Evolutionary conservation across 2,329 filamentous ascomycete genomes (phyloP).

Genomic region (Hypoxylon sp.): DNA sequence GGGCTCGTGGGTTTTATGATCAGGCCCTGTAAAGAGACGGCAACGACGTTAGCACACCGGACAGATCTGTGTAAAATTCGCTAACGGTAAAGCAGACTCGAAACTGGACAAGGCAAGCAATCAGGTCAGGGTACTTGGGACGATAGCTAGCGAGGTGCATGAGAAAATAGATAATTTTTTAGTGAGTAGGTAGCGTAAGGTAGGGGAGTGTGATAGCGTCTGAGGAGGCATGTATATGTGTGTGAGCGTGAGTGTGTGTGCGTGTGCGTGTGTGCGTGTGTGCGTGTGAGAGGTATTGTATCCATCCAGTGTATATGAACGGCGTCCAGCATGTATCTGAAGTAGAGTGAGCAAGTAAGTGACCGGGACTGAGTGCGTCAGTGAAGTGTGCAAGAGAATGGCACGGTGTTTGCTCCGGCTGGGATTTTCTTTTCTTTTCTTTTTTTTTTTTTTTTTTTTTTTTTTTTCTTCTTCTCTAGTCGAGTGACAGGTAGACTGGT

Average conservation of each 20-base stretch:
- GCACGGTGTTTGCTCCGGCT: conserved; percentile 38
- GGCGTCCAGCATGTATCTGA: not conserved
- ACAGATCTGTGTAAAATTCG: conserved; percentile 14
- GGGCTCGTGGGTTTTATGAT: conserved; percentile 32
- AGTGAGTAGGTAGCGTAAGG: conserved; percentile 15
- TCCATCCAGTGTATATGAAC: not conserved
- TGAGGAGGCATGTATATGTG: not conserved
- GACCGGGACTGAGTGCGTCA: conserved; percentile 21
- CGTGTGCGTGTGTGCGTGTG: not conserved
- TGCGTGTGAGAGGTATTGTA: no score
- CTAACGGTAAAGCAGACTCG: conserved; percentile 21
- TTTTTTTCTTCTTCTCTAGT: conserved; percentile 32
- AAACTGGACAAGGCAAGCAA: conserved; percentile 5
- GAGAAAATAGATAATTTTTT: not conserved
- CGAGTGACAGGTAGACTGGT: conserved; percentile 35
- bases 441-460: no score
- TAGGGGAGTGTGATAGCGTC: conserved; percentile 17
- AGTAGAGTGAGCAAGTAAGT: not conserved
- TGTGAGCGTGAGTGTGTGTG: not conserved
- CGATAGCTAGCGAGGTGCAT: conserved; percentile 15
- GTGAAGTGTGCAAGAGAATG: conserved; percentile 34
- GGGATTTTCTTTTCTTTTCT: no score
- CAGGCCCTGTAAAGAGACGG: conserved; percentile 37
- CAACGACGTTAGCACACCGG: conserved; percentile 37
- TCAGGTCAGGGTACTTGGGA: conserved; percentile 18